These are phyloP conservation scores for Pholiota molesta DNA, from an alignment of 768 basidiomycete genomes.

Conservation along the genomic window DNA sequence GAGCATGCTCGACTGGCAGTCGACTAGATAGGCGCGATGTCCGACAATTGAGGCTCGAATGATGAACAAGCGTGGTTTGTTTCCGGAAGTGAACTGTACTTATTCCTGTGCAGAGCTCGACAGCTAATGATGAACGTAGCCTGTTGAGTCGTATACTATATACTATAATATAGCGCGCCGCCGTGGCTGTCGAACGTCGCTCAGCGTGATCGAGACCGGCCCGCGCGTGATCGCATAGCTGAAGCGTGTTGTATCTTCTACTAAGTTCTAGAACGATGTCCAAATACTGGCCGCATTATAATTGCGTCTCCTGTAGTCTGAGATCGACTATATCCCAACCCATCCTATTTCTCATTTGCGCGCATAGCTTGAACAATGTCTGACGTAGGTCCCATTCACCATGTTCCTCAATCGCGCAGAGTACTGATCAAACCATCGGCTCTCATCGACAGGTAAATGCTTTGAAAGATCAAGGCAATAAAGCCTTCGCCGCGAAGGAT, in stretches of 20 bases:
- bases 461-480: slow-evolving; percentile 93
- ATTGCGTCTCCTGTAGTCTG: slow-evolving; percentile 11
- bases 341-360: slow-evolving; percentile 5
- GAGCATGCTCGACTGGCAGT: not conserved
- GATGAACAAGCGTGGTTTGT: no score
- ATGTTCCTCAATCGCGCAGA: not conserved
- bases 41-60: not conserved
- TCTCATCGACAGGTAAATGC: slow-evolving; percentile 41
- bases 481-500: slow-evolving; percentile 92
- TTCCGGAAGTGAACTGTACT: no score
- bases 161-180: no score
- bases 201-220: slow-evolving; percentile 16
- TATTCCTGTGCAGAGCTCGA: no score
- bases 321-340: slow-evolving; percentile 8
- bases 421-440: slow-evolving; percentile 3
- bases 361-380: slow-evolving; percentile 34
- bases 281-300: slow-evolving; percentile 18
- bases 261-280: slow-evolving; percentile 35
- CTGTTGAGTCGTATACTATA: no score
- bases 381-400: slow-evolving; percentile 33
- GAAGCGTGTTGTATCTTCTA: slow-evolving; percentile 34
- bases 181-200: slow-evolving; percentile 5
- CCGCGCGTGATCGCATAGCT: slow-evolving; percentile 23
- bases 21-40: not conserved
- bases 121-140: no score